Evolutionary conservation across 1,284 basidiomycete genomes (phyloP).

Genomic region (Cryptococcus sp.): DNA sequence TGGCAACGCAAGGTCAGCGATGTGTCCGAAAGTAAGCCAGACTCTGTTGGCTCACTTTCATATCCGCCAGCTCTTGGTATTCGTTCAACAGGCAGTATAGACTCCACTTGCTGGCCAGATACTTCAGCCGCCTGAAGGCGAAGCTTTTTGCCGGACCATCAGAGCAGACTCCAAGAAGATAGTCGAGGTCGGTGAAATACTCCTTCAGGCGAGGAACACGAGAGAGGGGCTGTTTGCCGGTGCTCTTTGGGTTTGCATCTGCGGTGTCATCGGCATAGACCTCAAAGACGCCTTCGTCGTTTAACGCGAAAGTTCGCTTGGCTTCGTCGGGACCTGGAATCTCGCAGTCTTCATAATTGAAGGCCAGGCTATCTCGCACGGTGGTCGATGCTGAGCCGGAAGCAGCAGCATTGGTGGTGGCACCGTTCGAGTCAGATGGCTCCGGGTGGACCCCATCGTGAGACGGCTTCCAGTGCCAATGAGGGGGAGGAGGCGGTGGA

Average conservation of each 20-base stretch:
- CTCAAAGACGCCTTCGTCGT: conserved; percentile 84
- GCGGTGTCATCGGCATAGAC: conserved; percentile 59
- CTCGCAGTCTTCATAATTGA: conserved; percentile 67
- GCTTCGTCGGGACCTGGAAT: conserved; percentile 60
- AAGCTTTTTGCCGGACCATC: conserved; percentile 96
- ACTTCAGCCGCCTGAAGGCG: conserved; percentile 89
- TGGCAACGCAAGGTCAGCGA: conserved; percentile 34
- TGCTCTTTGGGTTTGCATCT: conserved; percentile 5
- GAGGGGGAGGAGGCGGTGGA: conserved; percentile 84
- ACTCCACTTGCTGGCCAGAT: conserved; percentile 91
- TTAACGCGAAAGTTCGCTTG: conserved; percentile 68
- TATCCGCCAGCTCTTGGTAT: conserved; percentile 89
- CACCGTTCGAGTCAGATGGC: conserved; percentile 4
- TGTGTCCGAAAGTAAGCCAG: background rate
- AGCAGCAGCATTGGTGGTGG: conserved; percentile 9
- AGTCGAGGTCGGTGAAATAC: conserved; percentile 97
- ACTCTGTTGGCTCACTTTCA: conserved; percentile 64
- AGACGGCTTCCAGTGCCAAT: conserved; percentile 78
- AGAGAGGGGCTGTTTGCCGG: conserved; percentile 63
- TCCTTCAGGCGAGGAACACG: conserved; percentile 84
- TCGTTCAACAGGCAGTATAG: conserved; percentile 94
- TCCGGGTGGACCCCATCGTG: conserved; percentile 56
- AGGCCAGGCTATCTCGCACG: conserved; percentile 53
- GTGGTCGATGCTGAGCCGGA: conserved; percentile 2
- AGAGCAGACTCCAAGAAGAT: conserved; percentile 77